Conservation (phyloP, 345 rosid genomes). For the Eucalyptus shirleyi region DNA sequence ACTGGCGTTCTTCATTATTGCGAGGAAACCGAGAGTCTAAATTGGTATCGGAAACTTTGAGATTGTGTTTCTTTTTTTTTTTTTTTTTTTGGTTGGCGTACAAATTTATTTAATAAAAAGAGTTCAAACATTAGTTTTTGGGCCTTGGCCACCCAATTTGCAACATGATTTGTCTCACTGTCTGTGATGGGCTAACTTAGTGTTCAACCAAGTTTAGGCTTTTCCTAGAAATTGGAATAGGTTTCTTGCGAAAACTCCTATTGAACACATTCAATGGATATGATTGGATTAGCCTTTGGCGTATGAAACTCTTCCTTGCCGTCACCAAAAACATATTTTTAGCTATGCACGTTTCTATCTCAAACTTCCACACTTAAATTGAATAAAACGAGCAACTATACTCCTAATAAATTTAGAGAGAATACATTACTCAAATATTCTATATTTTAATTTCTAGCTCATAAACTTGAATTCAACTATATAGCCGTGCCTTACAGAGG, state of each 20-base stretch:
- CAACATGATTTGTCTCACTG: too few species aligned
- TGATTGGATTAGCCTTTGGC: constrained; percentile 11
- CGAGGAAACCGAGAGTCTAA: constrained; percentile 7
- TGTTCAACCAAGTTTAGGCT: constrained; percentile 56
- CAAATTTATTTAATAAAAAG: too few species aligned
- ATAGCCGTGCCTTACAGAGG: background rate
- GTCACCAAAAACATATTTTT: constrained; percentile 5
- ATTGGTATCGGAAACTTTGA: constrained; percentile 8
- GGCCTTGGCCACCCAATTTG: accelerated
- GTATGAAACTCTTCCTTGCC: constrained; percentile 11
- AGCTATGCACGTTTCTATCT: background rate
- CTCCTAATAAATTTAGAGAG: background rate
- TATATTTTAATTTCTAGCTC: background rate
- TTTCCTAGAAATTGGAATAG: constrained; percentile 62
- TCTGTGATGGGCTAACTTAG: too few species aligned
- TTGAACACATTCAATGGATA: background rate
- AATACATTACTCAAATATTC: background rate
- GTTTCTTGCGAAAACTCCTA: constrained; percentile 29
- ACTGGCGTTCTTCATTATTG: constrained; percentile 11
- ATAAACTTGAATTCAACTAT: background rate
- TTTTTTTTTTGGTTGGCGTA: too few species aligned
- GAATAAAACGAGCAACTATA: background rate
- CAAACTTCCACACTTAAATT: too few species aligned
- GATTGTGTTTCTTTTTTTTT: background rate
- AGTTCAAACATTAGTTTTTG: too few species aligned